Percentiles rank a stretch among this genome's conserved stretches.
phyloP scores from a whole-genome alignment of 176 grass and related monocot species.

The Guadua angustifolia region DNA sequence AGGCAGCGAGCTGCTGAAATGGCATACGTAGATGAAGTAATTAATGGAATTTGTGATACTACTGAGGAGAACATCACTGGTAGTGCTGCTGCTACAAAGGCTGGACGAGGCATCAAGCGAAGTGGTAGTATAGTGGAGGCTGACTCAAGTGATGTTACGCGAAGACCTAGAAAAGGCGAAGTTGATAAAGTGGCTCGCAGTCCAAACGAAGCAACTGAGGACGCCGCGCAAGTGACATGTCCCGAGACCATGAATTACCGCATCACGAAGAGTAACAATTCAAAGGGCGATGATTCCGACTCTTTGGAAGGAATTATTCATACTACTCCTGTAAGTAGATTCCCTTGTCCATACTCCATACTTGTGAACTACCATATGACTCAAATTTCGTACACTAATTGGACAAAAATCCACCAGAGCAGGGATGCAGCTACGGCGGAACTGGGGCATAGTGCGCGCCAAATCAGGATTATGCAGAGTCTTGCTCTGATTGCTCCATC shows the following conservation, averaged over 20 bases:
- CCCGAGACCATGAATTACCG: not conserved
- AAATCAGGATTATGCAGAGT: constrained; percentile 76
- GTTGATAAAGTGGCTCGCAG: not conserved
- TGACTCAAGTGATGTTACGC: constrained; percentile 16
- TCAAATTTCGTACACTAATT: constrained; percentile 40
- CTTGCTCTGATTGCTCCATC: constrained; percentile 75
- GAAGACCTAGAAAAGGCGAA: constrained; percentile 22
- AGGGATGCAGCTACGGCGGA: constrained; percentile 42
- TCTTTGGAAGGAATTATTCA: not conserved
- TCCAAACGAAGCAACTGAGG: not conserved
- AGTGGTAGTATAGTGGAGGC: constrained; percentile 26
- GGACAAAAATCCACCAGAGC: constrained; percentile 56
- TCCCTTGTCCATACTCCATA: constrained; percentile 1
- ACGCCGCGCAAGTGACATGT: not conserved
- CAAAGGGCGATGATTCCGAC: not conserved
- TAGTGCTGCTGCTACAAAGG: constrained; percentile 19
- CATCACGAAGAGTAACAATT: not conserved
- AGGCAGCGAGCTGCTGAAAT: constrained; percentile 55
- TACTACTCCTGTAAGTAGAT: constrained; percentile 44
- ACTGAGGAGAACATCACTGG: not conserved
- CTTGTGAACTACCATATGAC: constrained; percentile 24
- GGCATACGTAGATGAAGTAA: constrained; percentile 58
- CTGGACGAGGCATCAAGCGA: constrained; percentile 33
- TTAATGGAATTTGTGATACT: constrained; percentile 46
- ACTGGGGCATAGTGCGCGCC: constrained; percentile 52